Evolutionary conservation across 1,284 basidiomycete genomes (phyloP).

Genomic region (Ustilago loliicola): DNA sequence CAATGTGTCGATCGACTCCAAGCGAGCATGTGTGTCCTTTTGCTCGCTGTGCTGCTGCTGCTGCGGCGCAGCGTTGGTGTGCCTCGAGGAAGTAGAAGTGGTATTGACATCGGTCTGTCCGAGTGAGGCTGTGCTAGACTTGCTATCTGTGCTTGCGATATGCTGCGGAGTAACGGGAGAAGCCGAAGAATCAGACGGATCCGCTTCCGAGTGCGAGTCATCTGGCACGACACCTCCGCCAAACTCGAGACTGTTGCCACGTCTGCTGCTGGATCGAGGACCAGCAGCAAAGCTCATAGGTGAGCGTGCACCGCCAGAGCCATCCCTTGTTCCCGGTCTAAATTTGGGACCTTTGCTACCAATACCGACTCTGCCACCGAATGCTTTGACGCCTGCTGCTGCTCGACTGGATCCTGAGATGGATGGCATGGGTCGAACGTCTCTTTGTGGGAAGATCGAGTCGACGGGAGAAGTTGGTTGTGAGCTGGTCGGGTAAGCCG

Average conservation of each 20-base stretch:
- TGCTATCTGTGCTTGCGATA: neutral
- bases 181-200: conserved; percentile 20
- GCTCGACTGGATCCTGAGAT: conserved; percentile 5
- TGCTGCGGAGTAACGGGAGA: conserved; percentile 25
- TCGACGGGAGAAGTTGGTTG: conserved; percentile 17
- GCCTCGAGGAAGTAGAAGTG: neutral
- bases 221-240: conserved; percentile 50
- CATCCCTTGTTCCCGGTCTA: conserved; percentile 28
- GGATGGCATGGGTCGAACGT: conserved; percentile 14
- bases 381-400: conserved; percentile 24
- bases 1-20: conserved; percentile 28
- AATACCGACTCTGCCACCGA: conserved; percentile 26
- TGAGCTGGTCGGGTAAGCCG: conserved; percentile 20
- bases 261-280: conserved; percentile 33
- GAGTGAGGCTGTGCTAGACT: conserved; percentile 6
- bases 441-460: conserved; percentile 10
- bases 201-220: conserved; percentile 30
- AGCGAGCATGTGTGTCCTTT: conserved; percentile 18
- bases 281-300: conserved; percentile 46
- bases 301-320: conserved; percentile 17
- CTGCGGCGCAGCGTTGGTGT: neutral
- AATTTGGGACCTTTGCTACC: conserved; percentile 36
- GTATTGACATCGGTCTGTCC: neutral
- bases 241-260: conserved; percentile 36
- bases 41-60: neutral